Percentiles rank a stretch among this genome's conserved stretches.
Evolutionary conservation across 495 filamentous ascomycete species (phyloP).

Genomic region (Clavariopsis aquatica): DNA sequence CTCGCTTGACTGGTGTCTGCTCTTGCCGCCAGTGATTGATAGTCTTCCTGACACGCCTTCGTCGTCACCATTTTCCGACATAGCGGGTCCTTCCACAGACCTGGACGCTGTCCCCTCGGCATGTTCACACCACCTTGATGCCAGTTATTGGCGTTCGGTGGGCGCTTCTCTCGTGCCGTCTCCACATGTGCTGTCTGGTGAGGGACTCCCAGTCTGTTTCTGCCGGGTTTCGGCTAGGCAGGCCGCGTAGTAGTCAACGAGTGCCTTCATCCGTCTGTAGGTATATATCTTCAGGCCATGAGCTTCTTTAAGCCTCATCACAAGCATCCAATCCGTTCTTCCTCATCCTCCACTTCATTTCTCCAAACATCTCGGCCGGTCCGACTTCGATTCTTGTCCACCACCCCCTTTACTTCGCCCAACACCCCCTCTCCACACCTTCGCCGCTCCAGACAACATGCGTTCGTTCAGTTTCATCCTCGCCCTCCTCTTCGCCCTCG

Average conservation of each 20-base stretch:
- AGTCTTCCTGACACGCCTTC: conserved; percentile 15
- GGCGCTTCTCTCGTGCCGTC: background rate
- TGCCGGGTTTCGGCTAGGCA: conserved; percentile 16
- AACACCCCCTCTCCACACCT: background rate
- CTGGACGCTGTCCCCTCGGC: background rate
- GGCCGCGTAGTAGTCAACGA: conserved; percentile 26
- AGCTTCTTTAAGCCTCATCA: background rate
- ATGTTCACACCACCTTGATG: background rate
- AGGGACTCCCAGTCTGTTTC: conserved; percentile 21
- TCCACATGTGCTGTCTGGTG: background rate
- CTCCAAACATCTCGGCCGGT: conserved; percentile 19
- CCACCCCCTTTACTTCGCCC: background rate
- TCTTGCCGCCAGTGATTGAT: conserved; percentile 3
- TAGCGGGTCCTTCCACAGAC: conserved; percentile 7
- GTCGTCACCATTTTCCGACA: conserved; percentile 12
- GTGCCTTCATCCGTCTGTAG: background rate
- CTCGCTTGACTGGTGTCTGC: conserved; percentile 6
- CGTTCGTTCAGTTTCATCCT: conserved; percentile 25
- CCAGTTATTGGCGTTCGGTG: background rate
- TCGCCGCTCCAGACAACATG: conserved; percentile 10
- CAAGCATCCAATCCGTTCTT: conserved; percentile 2
- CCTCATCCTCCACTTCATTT: conserved; percentile 17
- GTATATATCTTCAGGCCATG: conserved; percentile 10
- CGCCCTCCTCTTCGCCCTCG: conserved; percentile 18
- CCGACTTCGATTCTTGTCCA: conserved; percentile 15